A percentile compares a stretch with the other conserved stretches of the same genome.
These are phyloP conservation scores for Coriaria nepalensis DNA, from an alignment of 306 rosid genomes.

Conservation along the genomic window DNA sequence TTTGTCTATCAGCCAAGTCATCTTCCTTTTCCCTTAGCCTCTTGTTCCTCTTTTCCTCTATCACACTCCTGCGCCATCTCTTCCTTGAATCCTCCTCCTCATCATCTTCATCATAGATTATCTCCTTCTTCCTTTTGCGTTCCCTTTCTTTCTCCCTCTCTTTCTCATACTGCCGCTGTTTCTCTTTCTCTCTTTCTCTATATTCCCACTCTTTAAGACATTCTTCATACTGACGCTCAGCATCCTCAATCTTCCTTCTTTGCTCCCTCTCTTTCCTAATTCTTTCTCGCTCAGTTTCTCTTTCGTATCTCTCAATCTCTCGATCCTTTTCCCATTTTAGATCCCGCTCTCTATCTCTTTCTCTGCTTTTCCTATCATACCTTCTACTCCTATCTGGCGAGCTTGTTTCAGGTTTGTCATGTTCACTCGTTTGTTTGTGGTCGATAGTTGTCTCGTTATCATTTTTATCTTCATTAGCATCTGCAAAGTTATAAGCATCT, in stretches of 20 bases:
- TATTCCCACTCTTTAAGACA: slow-evolving; percentile 93
- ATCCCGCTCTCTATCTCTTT: slow-evolving; percentile 79
- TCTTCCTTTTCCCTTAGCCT: slow-evolving; percentile 82
- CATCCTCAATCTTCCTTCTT: slow-evolving; percentile 74
- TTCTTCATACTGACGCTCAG: slow-evolving; percentile 78
- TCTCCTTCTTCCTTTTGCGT: slow-evolving; percentile 80
- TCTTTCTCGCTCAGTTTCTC: slow-evolving; percentile 96
- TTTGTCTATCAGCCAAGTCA: slow-evolving; percentile 59
- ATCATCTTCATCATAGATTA: slow-evolving; percentile 85
- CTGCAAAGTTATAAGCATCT: slow-evolving; percentile 27
- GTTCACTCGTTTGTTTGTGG: slow-evolving; percentile 50
- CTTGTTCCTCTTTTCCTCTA: slow-evolving; percentile 91
- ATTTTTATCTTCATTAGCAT: slow-evolving; percentile 53
- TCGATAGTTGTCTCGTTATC: slow-evolving; percentile 58
- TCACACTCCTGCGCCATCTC: slow-evolving; percentile 75
- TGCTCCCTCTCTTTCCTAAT: slow-evolving; percentile 92
- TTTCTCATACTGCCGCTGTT: slow-evolving; percentile 81
- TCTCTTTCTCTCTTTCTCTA: slow-evolving; percentile 87
- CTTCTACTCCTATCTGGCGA: slow-evolving; percentile 77
- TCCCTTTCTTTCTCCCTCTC: slow-evolving; percentile 94
- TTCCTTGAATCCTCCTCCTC: slow-evolving; percentile 89
- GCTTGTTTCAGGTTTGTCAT: slow-evolving; percentile 56
- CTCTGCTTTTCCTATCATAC: slow-evolving; percentile 76
- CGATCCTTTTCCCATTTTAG: slow-evolving; percentile 84
- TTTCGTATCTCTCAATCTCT: slow-evolving; percentile 88